A percentile compares a stretch with the other conserved stretches of the same genome.
These are phyloP conservation scores for Piromyces sp. DNA, from an alignment of 192 early-diverging fungal genomes.

Conservation along the genomic window DNA sequence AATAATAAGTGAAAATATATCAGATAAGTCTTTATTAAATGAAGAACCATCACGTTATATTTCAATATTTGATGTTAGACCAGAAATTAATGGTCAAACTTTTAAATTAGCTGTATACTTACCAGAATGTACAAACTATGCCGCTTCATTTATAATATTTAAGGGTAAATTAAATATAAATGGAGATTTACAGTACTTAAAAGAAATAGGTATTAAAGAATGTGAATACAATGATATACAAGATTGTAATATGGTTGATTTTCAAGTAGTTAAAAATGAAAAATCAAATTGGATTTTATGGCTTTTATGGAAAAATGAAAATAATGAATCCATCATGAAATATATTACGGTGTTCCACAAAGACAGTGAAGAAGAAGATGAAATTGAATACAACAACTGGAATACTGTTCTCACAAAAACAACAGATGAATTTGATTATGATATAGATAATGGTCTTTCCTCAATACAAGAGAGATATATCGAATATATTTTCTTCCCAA, in stretches of 20 bases:
- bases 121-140: background rate
- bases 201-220: background rate
- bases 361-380: background rate
- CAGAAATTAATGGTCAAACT: background rate
- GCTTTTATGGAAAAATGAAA: background rate
- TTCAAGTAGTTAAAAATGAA: background rate
- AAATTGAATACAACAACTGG: background rate
- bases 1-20: background rate
- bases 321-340: background rate
- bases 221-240: background rate
- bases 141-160: background rate
- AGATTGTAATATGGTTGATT: background rate
- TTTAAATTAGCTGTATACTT: background rate
- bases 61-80: background rate
- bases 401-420: background rate
- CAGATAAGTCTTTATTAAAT: background rate
- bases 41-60: background rate
- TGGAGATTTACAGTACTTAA: background rate
- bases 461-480: background rate
- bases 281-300: background rate
- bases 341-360: background rate
- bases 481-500: background rate
- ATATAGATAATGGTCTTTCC: background rate
- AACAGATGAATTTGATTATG: background rate
- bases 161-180: background rate